Percentiles rank a stretch among this genome's conserved stretches.
Conservation (phyloP, 192 early-diverging fungal genomes). For the Ambispora gerdemannii region DNA sequence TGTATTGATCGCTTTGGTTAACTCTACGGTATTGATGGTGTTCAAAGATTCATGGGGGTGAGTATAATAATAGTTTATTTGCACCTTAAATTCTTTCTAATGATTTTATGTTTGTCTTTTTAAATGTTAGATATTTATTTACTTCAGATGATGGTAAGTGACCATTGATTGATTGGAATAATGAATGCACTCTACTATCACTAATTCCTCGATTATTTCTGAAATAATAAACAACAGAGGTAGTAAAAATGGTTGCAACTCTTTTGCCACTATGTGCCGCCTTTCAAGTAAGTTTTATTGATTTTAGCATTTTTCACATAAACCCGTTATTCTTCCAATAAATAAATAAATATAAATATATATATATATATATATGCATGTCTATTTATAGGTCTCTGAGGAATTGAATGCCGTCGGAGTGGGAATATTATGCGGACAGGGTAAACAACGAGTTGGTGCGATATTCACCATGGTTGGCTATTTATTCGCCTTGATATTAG, state of each 20-base stretch:
- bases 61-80: conserved; percentile 34
- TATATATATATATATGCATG: background rate
- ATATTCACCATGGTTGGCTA: conserved; percentile 57
- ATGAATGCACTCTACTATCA: no score
- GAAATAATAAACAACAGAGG: no score
- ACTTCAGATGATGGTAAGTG: conserved; percentile 64
- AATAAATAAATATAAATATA: no score
- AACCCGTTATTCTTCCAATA: conserved; percentile 19
- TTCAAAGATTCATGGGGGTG: conserved; percentile 59
- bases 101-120: background rate
- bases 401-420: conserved; percentile 57
- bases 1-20: conserved; percentile 49
- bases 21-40: conserved; percentile 50
- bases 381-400: conserved; percentile 54
- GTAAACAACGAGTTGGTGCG: conserved; percentile 65
- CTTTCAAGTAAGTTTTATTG: conserved; percentile 52
- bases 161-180: no score
- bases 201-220: no score
- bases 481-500: conserved; percentile 62
- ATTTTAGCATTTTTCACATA: background rate
- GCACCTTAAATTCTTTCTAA: background rate
- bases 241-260: conserved; percentile 66
- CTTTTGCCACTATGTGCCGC: conserved; percentile 76
- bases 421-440: conserved; percentile 74
- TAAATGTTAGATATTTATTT: conserved; percentile 44